Evolutionary conservation across 1,284 basidiomycete species (phyloP).

Genomic region (Irpex rosettiformis): DNA sequence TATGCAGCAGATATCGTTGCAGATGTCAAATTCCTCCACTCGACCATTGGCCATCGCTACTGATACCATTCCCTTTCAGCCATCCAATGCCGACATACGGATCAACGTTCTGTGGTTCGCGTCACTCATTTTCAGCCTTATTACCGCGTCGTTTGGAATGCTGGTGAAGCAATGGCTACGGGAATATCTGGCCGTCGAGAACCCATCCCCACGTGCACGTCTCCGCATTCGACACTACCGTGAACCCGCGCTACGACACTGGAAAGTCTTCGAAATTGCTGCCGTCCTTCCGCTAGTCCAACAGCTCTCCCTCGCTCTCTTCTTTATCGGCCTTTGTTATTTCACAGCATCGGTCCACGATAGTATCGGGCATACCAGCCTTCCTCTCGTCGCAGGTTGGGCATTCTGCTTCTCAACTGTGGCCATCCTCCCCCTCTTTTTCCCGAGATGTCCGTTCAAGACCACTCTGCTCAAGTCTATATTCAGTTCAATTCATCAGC

Average conservation of each 20-base stretch:
- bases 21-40: neutral
- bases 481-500: neutral
- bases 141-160: neutral
- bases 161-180: neutral
- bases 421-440: neutral
- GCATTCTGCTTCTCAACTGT: neutral
- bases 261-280: conserved; percentile 12
- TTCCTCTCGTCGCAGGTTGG: conserved; percentile 4
- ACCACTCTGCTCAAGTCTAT: conserved; percentile 1
- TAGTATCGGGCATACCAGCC: neutral
- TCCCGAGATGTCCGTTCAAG: conserved; percentile 8
- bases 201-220: neutral
- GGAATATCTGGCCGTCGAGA: neutral
- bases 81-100: neutral
- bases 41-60: neutral
- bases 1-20: neutral
- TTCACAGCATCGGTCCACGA: conserved; percentile 3
- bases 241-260: neutral
- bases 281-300: conserved; percentile 5
- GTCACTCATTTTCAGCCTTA: neutral
- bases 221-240: conserved; percentile 9
- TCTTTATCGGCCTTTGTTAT: conserved; percentile 11
- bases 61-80: neutral
- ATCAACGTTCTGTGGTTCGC: neutral
- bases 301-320: conserved; percentile 8